These are phyloP conservation scores for Otatea glauca DNA, from an alignment of 176 grass and related monocot genomes.

Conservation along the genomic window DNA sequence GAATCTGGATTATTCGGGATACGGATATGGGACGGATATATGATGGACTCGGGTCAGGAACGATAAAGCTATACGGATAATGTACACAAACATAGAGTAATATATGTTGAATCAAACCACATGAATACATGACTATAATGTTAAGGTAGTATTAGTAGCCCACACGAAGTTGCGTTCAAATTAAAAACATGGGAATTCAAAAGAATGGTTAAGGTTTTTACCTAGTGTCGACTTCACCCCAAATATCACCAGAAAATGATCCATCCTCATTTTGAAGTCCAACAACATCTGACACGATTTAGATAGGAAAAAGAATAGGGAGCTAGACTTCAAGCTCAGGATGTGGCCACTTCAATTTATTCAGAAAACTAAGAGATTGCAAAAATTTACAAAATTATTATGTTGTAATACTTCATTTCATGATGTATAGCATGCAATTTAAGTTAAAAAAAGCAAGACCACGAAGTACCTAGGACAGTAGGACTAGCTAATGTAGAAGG, in stretches of 20 bases:
- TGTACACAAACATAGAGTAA: too few species aligned
- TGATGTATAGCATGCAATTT: too few species aligned
- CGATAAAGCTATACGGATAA: too few species aligned
- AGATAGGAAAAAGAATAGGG: constrained; percentile 51
- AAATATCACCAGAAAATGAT: constrained; percentile 94
- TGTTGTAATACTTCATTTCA: too few species aligned
- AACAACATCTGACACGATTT: constrained; percentile 60
- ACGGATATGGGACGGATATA: too few species aligned
- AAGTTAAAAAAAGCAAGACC: too few species aligned
- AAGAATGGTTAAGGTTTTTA: constrained; percentile 1
- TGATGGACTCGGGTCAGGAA: too few species aligned
- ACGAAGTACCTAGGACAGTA: too few species aligned
- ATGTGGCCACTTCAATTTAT: not conserved
- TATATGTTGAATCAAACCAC: too few species aligned
- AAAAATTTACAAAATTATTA: too few species aligned
- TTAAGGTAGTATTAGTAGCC: constrained; percentile 8
- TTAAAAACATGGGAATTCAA: not conserved
- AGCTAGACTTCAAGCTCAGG: not conserved
- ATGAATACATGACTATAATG: not conserved
- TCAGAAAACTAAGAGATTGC: not conserved
- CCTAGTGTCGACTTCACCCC: constrained; percentile 92
- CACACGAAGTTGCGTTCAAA: not conserved
- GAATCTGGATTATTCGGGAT: too few species aligned
- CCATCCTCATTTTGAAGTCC: constrained; percentile 89
- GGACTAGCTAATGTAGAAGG: too few species aligned